Percentiles rank a stretch among this genome's conserved stretches.
Conservation (phyloP, 805 yeast genomes). For the Wickerhamiella siamensis region DNA sequence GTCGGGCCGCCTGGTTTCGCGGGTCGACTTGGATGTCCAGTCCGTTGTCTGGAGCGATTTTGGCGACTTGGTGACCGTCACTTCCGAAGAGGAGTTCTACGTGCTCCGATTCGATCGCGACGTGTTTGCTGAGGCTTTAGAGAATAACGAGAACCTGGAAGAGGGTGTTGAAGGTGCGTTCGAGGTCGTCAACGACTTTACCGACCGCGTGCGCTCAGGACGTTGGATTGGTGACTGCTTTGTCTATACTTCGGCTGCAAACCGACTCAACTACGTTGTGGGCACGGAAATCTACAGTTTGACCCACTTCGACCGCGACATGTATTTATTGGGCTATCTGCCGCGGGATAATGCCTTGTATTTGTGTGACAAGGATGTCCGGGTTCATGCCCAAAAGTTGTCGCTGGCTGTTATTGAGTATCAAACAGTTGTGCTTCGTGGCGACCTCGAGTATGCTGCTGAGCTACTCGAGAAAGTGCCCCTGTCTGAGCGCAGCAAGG, state of each 20-base stretch:
- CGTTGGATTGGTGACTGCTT: slow-evolving; percentile 97
- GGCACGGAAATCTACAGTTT: slow-evolving; percentile 88
- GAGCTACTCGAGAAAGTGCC: slow-evolving; percentile 44
- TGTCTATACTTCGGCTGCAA: slow-evolving; percentile 72
- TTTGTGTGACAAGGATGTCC: slow-evolving; percentile 80
- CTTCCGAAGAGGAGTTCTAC: slow-evolving; percentile 58
- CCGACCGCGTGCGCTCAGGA: slow-evolving; percentile 74
- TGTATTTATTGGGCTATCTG: slow-evolving; percentile 77
- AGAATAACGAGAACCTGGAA: slow-evolving; percentile 41
- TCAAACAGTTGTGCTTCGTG: slow-evolving; percentile 90
- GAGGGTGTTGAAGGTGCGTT: slow-evolving; percentile 84
- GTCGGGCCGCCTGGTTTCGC: slow-evolving; percentile 63
- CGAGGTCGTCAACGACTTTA: slow-evolving; percentile 68
- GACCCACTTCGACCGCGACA: slow-evolving; percentile 80
- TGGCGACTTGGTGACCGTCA: slow-evolving; percentile 73
- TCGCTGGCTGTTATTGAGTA: slow-evolving; percentile 82
- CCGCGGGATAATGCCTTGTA: slow-evolving; percentile 84
- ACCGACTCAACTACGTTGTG: slow-evolving; percentile 84
- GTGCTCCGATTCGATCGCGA: slow-evolving; percentile 63
- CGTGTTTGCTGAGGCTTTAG: slow-evolving; percentile 48
- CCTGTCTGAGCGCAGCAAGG: slow-evolving; percentile 51
- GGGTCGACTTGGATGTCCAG: slow-evolving; percentile 65
- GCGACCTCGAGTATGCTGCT: slow-evolving; percentile 70
- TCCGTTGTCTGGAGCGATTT: slow-evolving; percentile 87
- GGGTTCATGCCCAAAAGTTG: slow-evolving; percentile 64